These are phyloP conservation scores for Fusarium lateritium DNA, from an alignment of 2,329 filamentous ascomycete genomes.

Conservation along the genomic window DNA sequence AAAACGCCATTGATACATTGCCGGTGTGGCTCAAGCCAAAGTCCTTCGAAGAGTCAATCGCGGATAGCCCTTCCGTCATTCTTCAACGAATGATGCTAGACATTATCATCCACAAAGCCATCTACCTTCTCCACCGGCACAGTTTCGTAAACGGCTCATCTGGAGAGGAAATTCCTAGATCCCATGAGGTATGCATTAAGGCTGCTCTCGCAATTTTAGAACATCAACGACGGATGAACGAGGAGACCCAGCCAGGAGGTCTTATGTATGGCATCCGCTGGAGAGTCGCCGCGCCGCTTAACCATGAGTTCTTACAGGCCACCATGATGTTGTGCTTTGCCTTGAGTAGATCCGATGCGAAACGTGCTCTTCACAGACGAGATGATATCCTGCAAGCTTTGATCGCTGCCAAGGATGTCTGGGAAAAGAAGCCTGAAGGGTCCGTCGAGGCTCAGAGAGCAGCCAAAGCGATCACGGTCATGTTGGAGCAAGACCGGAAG, in stretches of 20 bases:
- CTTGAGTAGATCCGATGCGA: slow-evolving; percentile 13
- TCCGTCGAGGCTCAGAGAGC: slow-evolving; percentile 22
- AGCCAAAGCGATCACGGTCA: slow-evolving; percentile 10
- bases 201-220: slow-evolving; percentile 33
- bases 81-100: slow-evolving; percentile 27
- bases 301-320: slow-evolving; percentile 37
- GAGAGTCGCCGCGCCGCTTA: slow-evolving; percentile 36
- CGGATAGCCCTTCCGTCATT: slow-evolving; percentile 11
- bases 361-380: background rate
- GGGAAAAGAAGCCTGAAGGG: slow-evolving; percentile 7
- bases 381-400: slow-evolving; percentile 20
- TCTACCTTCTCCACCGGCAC: slow-evolving; percentile 22
- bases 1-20: slow-evolving; percentile 1
- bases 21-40: slow-evolving; percentile 23
- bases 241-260: slow-evolving; percentile 37
- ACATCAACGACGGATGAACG: slow-evolving; percentile 34
- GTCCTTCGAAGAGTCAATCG: slow-evolving; percentile 14
- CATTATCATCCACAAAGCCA: slow-evolving; percentile 15
- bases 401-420: slow-evolving; percentile 1
- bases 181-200: slow-evolving; percentile 17
- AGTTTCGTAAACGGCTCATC: slow-evolving; percentile 6
- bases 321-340: slow-evolving; percentile 41
- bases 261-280: slow-evolving; percentile 41
- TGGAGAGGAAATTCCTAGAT: background rate
- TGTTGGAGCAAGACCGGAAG: slow-evolving; percentile 6